These are phyloP conservation scores for Wickerhamomyces canadensis DNA, from an alignment of 805 yeast genomes.

Conservation along the genomic window DNA sequence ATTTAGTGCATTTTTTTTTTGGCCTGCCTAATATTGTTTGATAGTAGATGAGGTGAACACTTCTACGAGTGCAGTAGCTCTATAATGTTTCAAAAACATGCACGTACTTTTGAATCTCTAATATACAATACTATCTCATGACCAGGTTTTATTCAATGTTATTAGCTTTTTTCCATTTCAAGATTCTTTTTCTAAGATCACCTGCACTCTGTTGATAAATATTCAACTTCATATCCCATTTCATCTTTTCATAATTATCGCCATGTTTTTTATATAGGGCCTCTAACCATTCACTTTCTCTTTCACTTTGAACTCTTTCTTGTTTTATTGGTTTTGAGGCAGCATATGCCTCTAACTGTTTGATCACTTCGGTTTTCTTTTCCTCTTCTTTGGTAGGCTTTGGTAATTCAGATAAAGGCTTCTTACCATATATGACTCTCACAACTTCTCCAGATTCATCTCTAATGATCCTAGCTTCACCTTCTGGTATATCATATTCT, in stretches of 20 bases:
- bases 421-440: slow-evolving; percentile 67
- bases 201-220: slow-evolving; percentile 81
- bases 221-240: slow-evolving; percentile 84
- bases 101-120: too few relatives aligned
- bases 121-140: neutral
- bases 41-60: too few relatives aligned
- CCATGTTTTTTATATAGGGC: slow-evolving; percentile 72
- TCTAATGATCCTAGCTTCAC: slow-evolving; percentile 72
- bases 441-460: slow-evolving; percentile 64
- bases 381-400: slow-evolving; percentile 22
- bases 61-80: too few relatives aligned
- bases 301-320: slow-evolving; percentile 54
- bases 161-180: slow-evolving; percentile 58
- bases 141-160: slow-evolving; percentile 21
- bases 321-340: slow-evolving; percentile 32
- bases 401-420: slow-evolving; percentile 31
- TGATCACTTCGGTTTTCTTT: slow-evolving; percentile 52
- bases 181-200: slow-evolving; percentile 67
- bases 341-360: slow-evolving; percentile 62
- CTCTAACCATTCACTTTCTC: slow-evolving; percentile 73
- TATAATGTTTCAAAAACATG: too few relatives aligned
- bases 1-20: too few relatives aligned
- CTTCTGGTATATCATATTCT: slow-evolving; percentile 59
- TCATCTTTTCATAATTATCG: slow-evolving; percentile 84
- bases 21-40: too few relatives aligned